These are phyloP conservation scores for Thyridium curvatum DNA, from an alignment of 2,329 filamentous ascomycete genomes.

Conservation along the genomic window DNA sequence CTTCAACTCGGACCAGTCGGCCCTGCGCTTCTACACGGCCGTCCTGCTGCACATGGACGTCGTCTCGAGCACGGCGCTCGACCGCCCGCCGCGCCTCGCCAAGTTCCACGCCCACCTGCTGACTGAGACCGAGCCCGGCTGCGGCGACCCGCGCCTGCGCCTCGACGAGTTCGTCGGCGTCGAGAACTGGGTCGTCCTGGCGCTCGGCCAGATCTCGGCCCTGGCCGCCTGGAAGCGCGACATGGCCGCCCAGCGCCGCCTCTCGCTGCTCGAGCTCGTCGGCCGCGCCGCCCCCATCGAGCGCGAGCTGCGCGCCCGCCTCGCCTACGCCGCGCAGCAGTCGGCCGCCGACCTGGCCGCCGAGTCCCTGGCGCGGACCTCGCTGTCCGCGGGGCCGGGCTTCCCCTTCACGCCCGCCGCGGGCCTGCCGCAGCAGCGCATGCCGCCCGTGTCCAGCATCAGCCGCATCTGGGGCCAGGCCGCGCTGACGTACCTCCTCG, in stretches of 20 bases:
- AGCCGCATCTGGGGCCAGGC: conserved; percentile 41
- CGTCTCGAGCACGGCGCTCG: conserved; percentile 23
- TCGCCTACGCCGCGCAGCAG: conserved; percentile 21
- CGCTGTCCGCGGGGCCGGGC: background rate
- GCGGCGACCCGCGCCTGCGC: conserved; percentile 13
- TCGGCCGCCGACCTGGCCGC: background rate
- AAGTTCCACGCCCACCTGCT: conserved; percentile 21
- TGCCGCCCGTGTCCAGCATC: conserved; percentile 3
- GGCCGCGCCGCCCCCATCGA: conserved; percentile 35
- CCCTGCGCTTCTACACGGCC: conserved; percentile 23
- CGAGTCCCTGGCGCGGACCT: background rate
- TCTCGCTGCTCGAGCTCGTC: conserved; percentile 40
- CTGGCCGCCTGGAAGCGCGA: conserved; percentile 51
- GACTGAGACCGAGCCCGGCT: conserved; percentile 4
- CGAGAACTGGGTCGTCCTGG: conserved; percentile 49
- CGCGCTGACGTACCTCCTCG: conserved; percentile 37
- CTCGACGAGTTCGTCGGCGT: conserved; percentile 48
- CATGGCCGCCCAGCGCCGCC: conserved; percentile 30
- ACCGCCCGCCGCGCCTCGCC: conserved; percentile 23
- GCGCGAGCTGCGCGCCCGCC: conserved; percentile 23
- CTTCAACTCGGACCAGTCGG: conserved; percentile 24
- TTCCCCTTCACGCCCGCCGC: background rate
- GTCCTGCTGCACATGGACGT: conserved; percentile 28
- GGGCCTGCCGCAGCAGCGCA: background rate
- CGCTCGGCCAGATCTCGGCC: conserved; percentile 46